Evolutionary conservation across 352 stramenopile genomes (phyloP).

Genomic region (Phytophthora citricola): DNA sequence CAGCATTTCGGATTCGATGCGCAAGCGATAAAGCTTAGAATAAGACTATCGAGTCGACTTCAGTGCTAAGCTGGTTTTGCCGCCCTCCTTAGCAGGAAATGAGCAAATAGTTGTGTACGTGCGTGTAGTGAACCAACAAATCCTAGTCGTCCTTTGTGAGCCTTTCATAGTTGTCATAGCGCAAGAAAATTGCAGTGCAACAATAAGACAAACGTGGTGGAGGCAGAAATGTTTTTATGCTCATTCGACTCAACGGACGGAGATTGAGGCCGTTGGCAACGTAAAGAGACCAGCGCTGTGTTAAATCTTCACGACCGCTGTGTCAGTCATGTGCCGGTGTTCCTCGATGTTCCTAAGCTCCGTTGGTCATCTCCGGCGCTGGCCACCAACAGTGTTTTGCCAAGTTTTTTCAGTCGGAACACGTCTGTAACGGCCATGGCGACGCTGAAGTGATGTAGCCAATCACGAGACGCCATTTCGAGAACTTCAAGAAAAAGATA

Average conservation of each 20-base stretch:
- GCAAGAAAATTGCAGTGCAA: not conserved
- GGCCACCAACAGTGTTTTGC: not conserved
- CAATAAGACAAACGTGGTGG: not conserved
- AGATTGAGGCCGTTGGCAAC: slow-evolving; percentile 3
- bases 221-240: too few relatives aligned
- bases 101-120: slow-evolving; percentile 17
- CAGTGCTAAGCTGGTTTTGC: not conserved
- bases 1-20: slow-evolving; percentile 61
- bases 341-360: slow-evolving; percentile 8
- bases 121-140: slow-evolving; percentile 14
- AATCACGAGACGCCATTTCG: slow-evolving; percentile 8
- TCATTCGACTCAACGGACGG: slow-evolving; percentile 2
- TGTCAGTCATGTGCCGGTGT: not conserved
- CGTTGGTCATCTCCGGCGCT: slow-evolving; percentile 31
- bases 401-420: not conserved
- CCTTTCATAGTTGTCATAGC: not conserved
- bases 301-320: not conserved
- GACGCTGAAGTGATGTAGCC: slow-evolving; percentile 30
- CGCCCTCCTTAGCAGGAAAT: slow-evolving; percentile 17
- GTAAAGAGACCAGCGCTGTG: not conserved
- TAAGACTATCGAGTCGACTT: slow-evolving; percentile 12
- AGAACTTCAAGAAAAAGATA: slow-evolving; percentile 23
- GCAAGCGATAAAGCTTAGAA: slow-evolving; percentile 42
- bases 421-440: slow-evolving; percentile 27
- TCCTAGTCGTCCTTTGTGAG: slow-evolving; percentile 14